Evolutionary conservation across 495 filamentous ascomycete genomes (phyloP).

Genomic region (Neurospora sublineolata): DNA sequence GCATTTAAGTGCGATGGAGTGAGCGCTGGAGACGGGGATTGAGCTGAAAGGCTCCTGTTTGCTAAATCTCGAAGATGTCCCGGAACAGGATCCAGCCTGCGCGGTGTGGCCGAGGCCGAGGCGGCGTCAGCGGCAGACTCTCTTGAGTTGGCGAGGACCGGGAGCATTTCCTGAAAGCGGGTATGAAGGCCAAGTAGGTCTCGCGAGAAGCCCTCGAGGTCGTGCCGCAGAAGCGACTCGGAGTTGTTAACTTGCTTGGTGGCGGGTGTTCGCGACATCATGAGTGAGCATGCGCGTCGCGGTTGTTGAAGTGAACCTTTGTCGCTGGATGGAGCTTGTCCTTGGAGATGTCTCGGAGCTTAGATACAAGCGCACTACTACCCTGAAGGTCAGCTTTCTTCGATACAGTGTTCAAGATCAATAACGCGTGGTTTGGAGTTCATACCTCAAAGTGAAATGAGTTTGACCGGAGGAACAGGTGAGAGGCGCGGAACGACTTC

Average conservation of each 20-base stretch:
- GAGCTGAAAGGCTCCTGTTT: background rate
- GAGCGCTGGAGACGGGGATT: background rate
- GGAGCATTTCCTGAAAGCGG: background rate
- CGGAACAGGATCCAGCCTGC: background rate
- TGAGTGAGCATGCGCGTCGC: background rate
- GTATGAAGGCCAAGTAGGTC: background rate
- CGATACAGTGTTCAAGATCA: background rate
- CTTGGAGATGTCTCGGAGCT: background rate
- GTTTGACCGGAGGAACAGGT: background rate
- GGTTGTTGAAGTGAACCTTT: background rate
- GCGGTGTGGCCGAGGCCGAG: background rate
- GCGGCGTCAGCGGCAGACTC: background rate
- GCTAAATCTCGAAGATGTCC: background rate
- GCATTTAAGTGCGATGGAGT: background rate
- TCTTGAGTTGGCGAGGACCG: background rate
- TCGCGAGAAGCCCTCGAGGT: background rate
- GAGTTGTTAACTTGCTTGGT: background rate
- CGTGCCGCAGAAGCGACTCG: background rate
- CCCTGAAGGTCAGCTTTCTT: background rate
- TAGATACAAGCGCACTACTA: background rate
- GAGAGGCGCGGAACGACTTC: background rate
- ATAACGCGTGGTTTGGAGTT: background rate
- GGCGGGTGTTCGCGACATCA: background rate
- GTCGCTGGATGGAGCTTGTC: background rate
- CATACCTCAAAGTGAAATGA: background rate